Conservation (phyloP, 305 asterid genomes). For the Fraxinus sp. region DNA sequence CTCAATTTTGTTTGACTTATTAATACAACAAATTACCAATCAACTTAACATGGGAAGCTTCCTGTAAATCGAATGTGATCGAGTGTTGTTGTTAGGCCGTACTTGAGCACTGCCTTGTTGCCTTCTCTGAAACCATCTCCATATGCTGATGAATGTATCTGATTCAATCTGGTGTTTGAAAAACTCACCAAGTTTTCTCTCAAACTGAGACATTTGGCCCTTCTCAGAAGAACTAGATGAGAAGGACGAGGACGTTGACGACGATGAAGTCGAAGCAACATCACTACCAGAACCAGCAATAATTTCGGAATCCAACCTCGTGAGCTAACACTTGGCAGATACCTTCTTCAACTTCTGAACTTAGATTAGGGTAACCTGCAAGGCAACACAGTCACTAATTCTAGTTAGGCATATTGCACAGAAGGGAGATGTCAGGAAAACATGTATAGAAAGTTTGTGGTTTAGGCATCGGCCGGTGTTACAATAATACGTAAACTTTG, state of each 20-base stretch:
- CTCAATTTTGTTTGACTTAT: not conserved
- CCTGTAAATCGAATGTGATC: conserved; percentile 43
- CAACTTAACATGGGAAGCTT: conserved; percentile 58
- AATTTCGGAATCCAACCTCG: conserved; percentile 96
- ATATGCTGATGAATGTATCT: conserved; percentile 83
- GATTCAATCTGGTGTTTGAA: conserved; percentile 81
- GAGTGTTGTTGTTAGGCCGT: conserved; percentile 76
- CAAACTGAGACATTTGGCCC: conserved; percentile 82
- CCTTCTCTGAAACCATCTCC: conserved; percentile 97
- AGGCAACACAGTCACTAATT: not conserved
- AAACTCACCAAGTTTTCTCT: conserved; percentile 71
- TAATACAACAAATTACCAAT: conserved; percentile 3
- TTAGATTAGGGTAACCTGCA: conserved; percentile 78
- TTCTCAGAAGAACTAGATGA: conserved; percentile 75
- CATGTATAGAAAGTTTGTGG: too few species aligned
- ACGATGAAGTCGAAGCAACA: conserved; percentile 52
- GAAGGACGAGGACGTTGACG: conserved; percentile 25
- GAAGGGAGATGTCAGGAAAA: not conserved
- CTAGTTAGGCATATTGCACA: not conserved
- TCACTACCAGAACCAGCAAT: conserved; percentile 74
- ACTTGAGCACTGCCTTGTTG: conserved; percentile 51
- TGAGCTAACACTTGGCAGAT: conserved; percentile 98
- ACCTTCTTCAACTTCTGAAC: conserved; percentile 96
- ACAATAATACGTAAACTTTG: too few species aligned
- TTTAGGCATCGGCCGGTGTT: too few species aligned